Percentiles rank a stretch among this genome's conserved stretches.
Evolutionary conservation across 2,329 filamentous ascomycete species (phyloP).

Genomic region (Metarhizium album): DNA sequence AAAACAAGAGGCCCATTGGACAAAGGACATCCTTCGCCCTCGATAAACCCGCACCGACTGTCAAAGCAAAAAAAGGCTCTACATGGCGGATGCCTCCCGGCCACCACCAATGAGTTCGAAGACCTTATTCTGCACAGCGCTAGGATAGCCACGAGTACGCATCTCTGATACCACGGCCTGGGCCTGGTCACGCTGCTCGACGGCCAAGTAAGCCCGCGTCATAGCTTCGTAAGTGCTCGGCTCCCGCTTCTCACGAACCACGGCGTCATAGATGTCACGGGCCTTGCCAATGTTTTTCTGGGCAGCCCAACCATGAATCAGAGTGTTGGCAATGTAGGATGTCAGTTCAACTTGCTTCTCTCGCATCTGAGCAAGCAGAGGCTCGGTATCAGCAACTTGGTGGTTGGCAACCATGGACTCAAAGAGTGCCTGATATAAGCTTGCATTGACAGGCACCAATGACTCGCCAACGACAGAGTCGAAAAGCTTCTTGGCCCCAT

Average conservation of each 20-base stretch:
- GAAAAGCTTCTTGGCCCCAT: constrained; percentile 71
- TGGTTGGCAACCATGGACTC: constrained; percentile 96
- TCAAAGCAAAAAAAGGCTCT: constrained; percentile 15
- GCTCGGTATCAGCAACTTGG: constrained; percentile 63
- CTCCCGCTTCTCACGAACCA: constrained; percentile 71
- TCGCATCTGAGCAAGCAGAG: constrained; percentile 67
- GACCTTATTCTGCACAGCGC: constrained; percentile 87
- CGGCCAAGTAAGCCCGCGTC: constrained; percentile 83
- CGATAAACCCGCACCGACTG: constrained; percentile 2
- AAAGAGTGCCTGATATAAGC: constrained; percentile 91
- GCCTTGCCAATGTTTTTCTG: constrained; percentile 73
- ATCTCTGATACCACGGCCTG: constrained; percentile 80
- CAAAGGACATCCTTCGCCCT: constrained; percentile 7
- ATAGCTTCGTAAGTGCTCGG: constrained; percentile 98
- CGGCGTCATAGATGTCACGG: constrained; percentile 65
- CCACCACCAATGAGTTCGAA: constrained; percentile 69
- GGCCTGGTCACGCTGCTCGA: constrained; percentile 68
- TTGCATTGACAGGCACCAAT: constrained; percentile 63
- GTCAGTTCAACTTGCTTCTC: constrained; percentile 70
- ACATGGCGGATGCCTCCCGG: constrained; percentile 26
- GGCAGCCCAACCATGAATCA: constrained; percentile 93
- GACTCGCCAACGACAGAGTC: constrained; percentile 63
- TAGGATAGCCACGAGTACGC: constrained; percentile 79
- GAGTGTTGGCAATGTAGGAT: constrained; percentile 94
- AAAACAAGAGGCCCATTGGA: constrained; percentile 10